These are phyloP conservation scores for Podospora anserina DNA, from an alignment of 495 filamentous ascomycete species.

Conservation along the genomic window DNA sequence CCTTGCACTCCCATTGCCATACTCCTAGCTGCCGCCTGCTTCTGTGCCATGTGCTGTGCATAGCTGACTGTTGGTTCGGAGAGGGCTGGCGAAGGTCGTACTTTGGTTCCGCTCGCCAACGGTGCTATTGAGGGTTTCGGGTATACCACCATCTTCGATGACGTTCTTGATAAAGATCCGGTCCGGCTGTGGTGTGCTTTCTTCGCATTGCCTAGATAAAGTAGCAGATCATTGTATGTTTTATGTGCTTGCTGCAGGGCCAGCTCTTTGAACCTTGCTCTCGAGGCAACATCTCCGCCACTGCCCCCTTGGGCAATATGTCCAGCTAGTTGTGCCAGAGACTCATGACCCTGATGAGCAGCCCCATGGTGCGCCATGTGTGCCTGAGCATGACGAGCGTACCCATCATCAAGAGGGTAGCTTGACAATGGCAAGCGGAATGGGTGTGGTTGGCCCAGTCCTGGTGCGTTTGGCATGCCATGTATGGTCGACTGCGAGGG, in stretches of 20 bases:
- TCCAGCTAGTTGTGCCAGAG: slow-evolving; percentile 19
- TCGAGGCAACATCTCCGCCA: slow-evolving; percentile 30
- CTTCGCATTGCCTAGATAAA: slow-evolving; percentile 65
- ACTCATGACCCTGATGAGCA: slow-evolving; percentile 20
- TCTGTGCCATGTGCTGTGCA: slow-evolving; percentile 27
- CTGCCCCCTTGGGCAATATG: slow-evolving; percentile 3
- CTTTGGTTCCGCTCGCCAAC: slow-evolving; percentile 18
- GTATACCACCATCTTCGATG: slow-evolving; percentile 46
- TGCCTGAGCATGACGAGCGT: slow-evolving; percentile 24
- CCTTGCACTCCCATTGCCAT: slow-evolving; percentile 21
- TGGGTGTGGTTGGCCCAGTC: slow-evolving; percentile 28
- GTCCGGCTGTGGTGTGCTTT: slow-evolving; percentile 38
- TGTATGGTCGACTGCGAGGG: slow-evolving; percentile 27
- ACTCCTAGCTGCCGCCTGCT: slow-evolving; percentile 20
- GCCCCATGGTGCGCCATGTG: slow-evolving; percentile 21
- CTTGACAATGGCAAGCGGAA: slow-evolving; percentile 29
- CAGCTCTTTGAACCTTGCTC: slow-evolving; percentile 72
- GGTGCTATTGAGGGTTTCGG: slow-evolving; percentile 44
- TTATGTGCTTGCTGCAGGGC: slow-evolving; percentile 80
- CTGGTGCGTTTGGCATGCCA: slow-evolving; percentile 24
- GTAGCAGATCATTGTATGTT: slow-evolving; percentile 81
- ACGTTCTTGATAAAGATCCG: slow-evolving; percentile 24
- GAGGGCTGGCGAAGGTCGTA: slow-evolving; percentile 10
- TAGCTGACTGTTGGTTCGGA: slow-evolving; percentile 18
- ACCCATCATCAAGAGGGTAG: slow-evolving; percentile 34